phyloP scores from a whole-genome alignment of 2,329 filamentous ascomycete species.

The Aspergillus ochraceoroseus region DNA sequence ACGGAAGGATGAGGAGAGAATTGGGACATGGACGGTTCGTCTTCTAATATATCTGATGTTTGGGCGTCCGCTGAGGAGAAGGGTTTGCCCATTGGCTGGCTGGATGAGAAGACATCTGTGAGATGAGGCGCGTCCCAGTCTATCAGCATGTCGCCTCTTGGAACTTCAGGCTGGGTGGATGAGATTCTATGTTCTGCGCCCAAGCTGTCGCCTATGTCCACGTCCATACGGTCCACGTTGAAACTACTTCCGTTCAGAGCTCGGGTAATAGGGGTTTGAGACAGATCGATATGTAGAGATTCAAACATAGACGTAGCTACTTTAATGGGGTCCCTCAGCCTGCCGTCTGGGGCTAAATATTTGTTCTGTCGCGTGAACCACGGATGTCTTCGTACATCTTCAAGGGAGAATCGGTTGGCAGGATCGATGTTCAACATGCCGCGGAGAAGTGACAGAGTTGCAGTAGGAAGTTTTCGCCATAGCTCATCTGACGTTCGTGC shows the following conservation, averaged over 20 bases:
- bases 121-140: slow-evolving; percentile 80
- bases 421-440: slow-evolving; percentile 88
- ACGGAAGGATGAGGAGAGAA: slow-evolving; percentile 76
- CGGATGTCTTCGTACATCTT: slow-evolving; percentile 81
- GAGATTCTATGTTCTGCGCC: slow-evolving; percentile 54
- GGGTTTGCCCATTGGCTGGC: slow-evolving; percentile 44
- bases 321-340: slow-evolving; percentile 69
- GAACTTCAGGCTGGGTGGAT: slow-evolving; percentile 80
- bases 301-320: slow-evolving; percentile 96
- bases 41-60: slow-evolving; percentile 62
- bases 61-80: slow-evolving; percentile 38
- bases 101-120: slow-evolving; percentile 40
- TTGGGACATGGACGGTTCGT: slow-evolving; percentile 79
- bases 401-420: slow-evolving; percentile 71
- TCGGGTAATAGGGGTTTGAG: slow-evolving; percentile 56
- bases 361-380: slow-evolving; percentile 87
- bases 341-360: slow-evolving; percentile 68
- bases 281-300: slow-evolving; percentile 82
- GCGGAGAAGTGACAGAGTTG: slow-evolving; percentile 73
- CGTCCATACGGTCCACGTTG: slow-evolving; percentile 60
- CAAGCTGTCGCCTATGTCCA: slow-evolving; percentile 51
- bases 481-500: slow-evolving; percentile 80
- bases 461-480: slow-evolving; percentile 71
- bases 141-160: slow-evolving; percentile 68
- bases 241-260: slow-evolving; percentile 35